phyloP scores from a whole-genome alignment of 768 basidiomycete species.

The Piloderma croceum region DNA sequence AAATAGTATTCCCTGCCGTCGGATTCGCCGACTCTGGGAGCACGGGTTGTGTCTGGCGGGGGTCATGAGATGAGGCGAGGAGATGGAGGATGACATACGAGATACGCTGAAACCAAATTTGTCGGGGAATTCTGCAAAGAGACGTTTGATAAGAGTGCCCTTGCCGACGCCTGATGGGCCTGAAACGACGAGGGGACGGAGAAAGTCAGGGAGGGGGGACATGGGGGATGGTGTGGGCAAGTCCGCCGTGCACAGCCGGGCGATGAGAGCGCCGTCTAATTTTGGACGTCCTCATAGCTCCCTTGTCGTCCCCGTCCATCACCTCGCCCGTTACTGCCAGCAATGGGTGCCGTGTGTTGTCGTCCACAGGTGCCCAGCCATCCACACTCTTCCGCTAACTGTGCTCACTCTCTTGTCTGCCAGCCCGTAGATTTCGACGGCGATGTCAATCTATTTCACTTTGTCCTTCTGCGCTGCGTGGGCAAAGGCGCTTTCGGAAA shows the following conservation, averaged over 20 bases:
- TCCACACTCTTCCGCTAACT: background rate
- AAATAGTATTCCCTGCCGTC: conserved; percentile 89
- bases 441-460: conserved; percentile 95
- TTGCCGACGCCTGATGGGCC: conserved; percentile 95
- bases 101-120: conserved; percentile 92
- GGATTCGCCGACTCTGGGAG: conserved; percentile 74
- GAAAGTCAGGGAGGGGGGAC: conserved; percentile 34
- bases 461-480: conserved; percentile 90
- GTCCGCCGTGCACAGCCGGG: too few relatives aligned
- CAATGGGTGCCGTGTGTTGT: conserved; percentile 84
- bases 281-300: background rate
- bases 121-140: conserved; percentile 77
- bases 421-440: conserved; percentile 95
- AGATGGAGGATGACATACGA: conserved; percentile 47
- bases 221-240: conserved; percentile 15
- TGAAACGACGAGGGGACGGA: conserved; percentile 80
- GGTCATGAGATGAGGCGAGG: conserved; percentile 10
- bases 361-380: conserved; percentile 57
- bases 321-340: conserved; percentile 8
- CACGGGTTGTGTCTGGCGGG: conserved; percentile 78
- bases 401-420: conserved; percentile 2
- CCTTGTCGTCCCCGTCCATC: conserved; percentile 8
- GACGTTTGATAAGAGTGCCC: conserved; percentile 77
- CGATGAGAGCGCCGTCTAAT: too few relatives aligned
- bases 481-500: conserved; percentile 99